Evolutionary conservation across 1,139 yeast genomes (phyloP), one percentile per base, ranked within the genome.

Genomic region (Lodderomyces jiufengensis): DNA sequence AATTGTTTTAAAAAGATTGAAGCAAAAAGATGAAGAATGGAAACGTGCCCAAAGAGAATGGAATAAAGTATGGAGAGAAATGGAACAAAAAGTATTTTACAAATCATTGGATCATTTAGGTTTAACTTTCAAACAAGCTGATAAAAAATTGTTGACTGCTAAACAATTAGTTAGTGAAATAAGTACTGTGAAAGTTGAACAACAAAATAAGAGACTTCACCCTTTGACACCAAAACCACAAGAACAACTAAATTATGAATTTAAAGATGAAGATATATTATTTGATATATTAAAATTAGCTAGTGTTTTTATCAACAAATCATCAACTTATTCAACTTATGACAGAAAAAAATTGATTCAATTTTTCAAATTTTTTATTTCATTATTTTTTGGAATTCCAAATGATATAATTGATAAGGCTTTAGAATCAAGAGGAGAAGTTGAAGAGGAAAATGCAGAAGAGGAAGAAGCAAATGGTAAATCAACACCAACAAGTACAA

Each of bases 11-110:
- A 84, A 84, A 51, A 77, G 98, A 55, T 76, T 92, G 59, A 92
- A 92, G 61, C 97, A 92, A 62, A 92, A 92, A 63, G 98, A 94
- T 57, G 97, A 92, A 62, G 98, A 92, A 61, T 92, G 99, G 99
- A 86, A 90, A 59, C 79, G 97, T 46, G 92, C 97, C 1, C 98
- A 92, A 54, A 78, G 98, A 50, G 98, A 94, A 59, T 92, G 99
- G 98, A 92, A 92, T 61, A 92, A 92, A 57, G 95, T 90, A 20
- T 92, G 99, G 99, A 80, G 98, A 53, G 98, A 92, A 61, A 80
- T 95, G 66, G 98, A 94, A 57, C 96, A 88, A 55, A 90, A 88
- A 53, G 95, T 88, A 0, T 90, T 84, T 58, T 86, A 79, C 68
- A 94, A 92, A 61, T 85, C 96, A 3, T 70, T 92, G 49, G 99